Conservation (phyloP, 768 basidiomycete genomes). For the Dendrothele bispora region DNA sequence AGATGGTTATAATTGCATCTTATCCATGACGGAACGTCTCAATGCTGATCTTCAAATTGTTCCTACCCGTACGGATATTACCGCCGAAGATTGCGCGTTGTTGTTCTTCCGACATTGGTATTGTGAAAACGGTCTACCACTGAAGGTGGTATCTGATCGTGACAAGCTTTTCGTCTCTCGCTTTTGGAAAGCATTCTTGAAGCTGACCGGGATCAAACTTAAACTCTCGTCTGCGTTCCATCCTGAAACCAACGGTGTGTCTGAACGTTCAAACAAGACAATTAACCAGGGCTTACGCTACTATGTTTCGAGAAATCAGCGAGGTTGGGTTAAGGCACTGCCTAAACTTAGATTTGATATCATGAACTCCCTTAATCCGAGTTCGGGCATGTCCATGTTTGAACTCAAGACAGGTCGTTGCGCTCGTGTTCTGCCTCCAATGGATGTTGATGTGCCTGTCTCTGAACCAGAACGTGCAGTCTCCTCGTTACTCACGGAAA, state of each 20-base stretch:
- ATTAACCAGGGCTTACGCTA: constrained; percentile 23
- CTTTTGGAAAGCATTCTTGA: constrained; percentile 26
- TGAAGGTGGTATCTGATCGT: constrained; percentile 24
- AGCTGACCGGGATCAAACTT: constrained; percentile 21
- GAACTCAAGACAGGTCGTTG: too few species aligned
- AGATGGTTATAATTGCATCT: constrained; percentile 19
- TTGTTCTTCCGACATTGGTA: constrained; percentile 21
- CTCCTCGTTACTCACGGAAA: too few species aligned
- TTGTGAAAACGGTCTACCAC: constrained; percentile 26
- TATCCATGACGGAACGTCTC: too few species aligned
- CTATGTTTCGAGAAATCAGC: constrained; percentile 26
- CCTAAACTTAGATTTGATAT: neutral
- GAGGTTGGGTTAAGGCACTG: constrained; percentile 5
- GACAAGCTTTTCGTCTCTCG: constrained; percentile 27
- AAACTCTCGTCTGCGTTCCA: constrained; percentile 34
- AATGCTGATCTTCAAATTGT: constrained; percentile 14
- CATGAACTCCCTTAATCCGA: too few species aligned
- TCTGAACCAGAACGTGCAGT: too few species aligned
- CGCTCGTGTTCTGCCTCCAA: too few species aligned
- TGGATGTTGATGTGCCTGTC: too few species aligned
- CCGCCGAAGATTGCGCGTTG: constrained; percentile 9
- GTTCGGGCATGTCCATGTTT: too few species aligned
- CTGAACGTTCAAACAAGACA: constrained; percentile 27
- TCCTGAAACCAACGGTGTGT: constrained; percentile 33
- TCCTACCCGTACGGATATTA: constrained; percentile 4